Conservation (phyloP, 1,284 basidiomycete species). For the Phellopilus nigrolimitatus region DNA sequence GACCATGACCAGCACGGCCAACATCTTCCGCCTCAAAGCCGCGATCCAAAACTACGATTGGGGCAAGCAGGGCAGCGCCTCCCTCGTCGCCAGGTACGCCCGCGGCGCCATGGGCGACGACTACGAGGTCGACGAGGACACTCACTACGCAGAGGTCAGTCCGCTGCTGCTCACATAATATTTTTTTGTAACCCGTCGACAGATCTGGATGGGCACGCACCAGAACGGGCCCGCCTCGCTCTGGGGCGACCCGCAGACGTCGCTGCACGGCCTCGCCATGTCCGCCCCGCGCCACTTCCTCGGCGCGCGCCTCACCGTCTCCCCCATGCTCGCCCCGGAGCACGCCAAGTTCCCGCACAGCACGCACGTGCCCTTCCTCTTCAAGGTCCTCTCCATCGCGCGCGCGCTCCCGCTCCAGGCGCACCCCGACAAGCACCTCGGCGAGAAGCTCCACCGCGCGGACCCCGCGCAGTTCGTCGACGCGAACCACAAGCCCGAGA, state of each 20-base stretch:
- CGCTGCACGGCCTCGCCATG: conserved; percentile 37
- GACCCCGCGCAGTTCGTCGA: conserved; percentile 47
- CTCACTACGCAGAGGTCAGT: conserved; percentile 23
- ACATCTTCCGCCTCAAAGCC: conserved; percentile 20
- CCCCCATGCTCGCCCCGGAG: conserved; percentile 24
- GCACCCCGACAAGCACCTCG: conserved; percentile 60
- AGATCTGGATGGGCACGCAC: conserved; percentile 73
- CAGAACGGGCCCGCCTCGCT: conserved; percentile 47
- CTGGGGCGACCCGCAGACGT: conserved; percentile 24
- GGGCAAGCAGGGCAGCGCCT: conserved; percentile 21
- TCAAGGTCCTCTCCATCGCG: conserved; percentile 57
- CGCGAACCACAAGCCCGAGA: conserved; percentile 62
- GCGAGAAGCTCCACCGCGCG: conserved; percentile 43
- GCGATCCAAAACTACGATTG: conserved; percentile 22
- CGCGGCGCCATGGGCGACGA: conserved; percentile 18
- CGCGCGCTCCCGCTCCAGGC: conserved; percentile 67
- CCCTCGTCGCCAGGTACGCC: conserved; percentile 22
- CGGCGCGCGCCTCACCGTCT: conserved; percentile 30
- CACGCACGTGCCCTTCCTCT: conserved; percentile 47
- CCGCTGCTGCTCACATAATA: too few relatives aligned
- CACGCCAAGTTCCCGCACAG: conserved; percentile 32
- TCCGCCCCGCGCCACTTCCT: conserved; percentile 33
- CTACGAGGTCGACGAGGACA: conserved; percentile 18
- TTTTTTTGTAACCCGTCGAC: too few relatives aligned
- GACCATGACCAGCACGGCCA: neutral